Evolutionary conservation across 2,329 filamentous ascomycete genomes (phyloP), one percentile per base, ranked within the genome.

Genomic region (Hypoxylon sp.): DNA sequence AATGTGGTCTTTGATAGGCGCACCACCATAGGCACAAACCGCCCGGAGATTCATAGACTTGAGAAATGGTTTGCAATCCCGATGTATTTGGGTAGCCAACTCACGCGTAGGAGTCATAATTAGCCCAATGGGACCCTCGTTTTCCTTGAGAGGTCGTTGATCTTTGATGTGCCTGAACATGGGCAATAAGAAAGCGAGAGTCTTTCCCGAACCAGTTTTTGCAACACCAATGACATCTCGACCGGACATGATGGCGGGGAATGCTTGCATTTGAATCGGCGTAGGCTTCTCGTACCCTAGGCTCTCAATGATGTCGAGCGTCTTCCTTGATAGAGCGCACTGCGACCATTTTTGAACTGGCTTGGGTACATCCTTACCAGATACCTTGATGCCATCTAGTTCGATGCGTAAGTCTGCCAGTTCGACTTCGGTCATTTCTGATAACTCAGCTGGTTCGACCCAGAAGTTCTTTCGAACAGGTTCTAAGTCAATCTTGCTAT

Each of bases 141-240:
- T 90, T 46, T 92, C 89, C 74, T 92, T 92, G 17, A 98, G 83
- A 0, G 92, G 90, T 53, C 89, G 86, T 78, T 99, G 96, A 76
- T 98, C 96, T 80, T 95, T 96, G 82, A 98, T 97, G 78, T 99
- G 96, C 61, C 96, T 90, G 79, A 99, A 98, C 93, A 98, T 98
- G 38, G 96, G 96, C 48, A 99, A 87, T 30, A 97, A 82, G 78
- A 98, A 99, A 5, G 96, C 96, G 74, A 98, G 90, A 0, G 96
- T 99, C 83, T 99, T 99, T 78, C 96, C 96, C 25, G 96, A 98
- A 4, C 96, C 96, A 25, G 96, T 99, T 83, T 98, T 98, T 17
- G 96, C 96, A 58, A 99, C 94, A 72, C 94, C 96, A 70, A 99
- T 93, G 38, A 98, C 92, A 82, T 99, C 96, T 72, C 94, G 89